phyloP scores from a whole-genome alignment of 108 stramenopile genomes.

The Chaetoceros tenuissimus region DNA sequence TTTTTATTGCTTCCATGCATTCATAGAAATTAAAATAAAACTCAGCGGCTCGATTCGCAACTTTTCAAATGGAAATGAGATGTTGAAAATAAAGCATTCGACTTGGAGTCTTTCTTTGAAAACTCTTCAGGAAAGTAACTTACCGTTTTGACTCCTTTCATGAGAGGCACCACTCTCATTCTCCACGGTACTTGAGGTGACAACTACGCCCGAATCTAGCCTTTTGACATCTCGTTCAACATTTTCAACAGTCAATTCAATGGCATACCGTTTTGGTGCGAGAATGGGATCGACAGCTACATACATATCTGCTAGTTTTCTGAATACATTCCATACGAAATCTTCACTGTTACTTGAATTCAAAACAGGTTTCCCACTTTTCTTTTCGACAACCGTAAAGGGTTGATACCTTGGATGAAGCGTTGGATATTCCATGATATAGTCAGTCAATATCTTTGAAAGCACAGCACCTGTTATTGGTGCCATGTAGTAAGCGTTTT shows the following conservation, averaged over 20 bases:
- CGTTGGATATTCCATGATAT: constrained; percentile 48
- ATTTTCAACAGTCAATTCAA: background rate
- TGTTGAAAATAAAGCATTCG: no score
- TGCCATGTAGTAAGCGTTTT: constrained; percentile 72
- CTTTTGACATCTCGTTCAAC: constrained; percentile 1
- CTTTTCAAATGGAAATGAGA: no score
- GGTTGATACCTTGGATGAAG: constrained; percentile 73
- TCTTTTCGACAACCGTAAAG: constrained; percentile 38
- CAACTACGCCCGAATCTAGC: constrained; percentile 23
- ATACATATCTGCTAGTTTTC: constrained; percentile 52
- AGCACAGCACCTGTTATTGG: constrained; percentile 72
- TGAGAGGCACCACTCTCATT: no score
- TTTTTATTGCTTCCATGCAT: constrained; percentile 56
- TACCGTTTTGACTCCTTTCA: no score
- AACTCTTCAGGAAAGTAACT: no score
- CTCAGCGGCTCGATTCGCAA: constrained; percentile 30
- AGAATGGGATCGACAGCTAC: constrained; percentile 69
- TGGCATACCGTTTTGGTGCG: constrained; percentile 25
- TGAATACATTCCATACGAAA: constrained; percentile 56
- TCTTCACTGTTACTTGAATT: constrained; percentile 53
- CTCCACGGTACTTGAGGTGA: constrained; percentile 16
- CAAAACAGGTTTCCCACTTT: constrained; percentile 19
- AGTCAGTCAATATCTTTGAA: constrained; percentile 38
- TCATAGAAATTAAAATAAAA: constrained; percentile 63
- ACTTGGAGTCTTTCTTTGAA: no score